Conservation (phyloP, 768 basidiomycete species). For the Agaricus subrufescens region DNA sequence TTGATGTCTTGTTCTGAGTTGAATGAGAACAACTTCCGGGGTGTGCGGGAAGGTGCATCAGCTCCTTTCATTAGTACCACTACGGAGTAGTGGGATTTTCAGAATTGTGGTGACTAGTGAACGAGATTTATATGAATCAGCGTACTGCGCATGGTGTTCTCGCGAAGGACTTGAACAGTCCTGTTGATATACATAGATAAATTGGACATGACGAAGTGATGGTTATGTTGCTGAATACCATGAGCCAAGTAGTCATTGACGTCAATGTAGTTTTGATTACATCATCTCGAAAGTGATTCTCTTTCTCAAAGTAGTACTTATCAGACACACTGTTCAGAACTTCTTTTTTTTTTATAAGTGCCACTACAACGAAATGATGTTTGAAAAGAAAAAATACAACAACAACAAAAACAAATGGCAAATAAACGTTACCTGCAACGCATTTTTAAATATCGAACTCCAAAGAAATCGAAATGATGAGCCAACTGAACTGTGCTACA, state of each 20-base stretch:
- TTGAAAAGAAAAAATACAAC: no score
- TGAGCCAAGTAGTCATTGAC: constrained; percentile 8
- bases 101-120: neutral
- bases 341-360: no score
- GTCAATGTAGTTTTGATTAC: constrained; percentile 12
- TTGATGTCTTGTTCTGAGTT: constrained; percentile 53
- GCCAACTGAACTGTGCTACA: neutral
- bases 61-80: constrained; percentile 76
- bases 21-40: constrained; percentile 65
- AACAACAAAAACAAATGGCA: no score
- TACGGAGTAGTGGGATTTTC: constrained; percentile 19
- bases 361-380: no score
- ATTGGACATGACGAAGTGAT: constrained; percentile 27
- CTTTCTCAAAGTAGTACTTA: no score
- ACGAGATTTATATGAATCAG: neutral
- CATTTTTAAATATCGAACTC: no score
- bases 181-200: constrained; percentile 33
- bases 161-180: constrained; percentile 30
- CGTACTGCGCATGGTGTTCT: constrained; percentile 31
- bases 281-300: neutral
- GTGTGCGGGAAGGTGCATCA: constrained; percentile 53
- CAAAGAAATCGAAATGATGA: no score
- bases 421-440: no score
- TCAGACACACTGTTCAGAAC: no score
- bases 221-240: neutral